phyloP scores from a whole-genome alignment of 176 grass and related monocot genomes.

The Triticum monococcum region DNA sequence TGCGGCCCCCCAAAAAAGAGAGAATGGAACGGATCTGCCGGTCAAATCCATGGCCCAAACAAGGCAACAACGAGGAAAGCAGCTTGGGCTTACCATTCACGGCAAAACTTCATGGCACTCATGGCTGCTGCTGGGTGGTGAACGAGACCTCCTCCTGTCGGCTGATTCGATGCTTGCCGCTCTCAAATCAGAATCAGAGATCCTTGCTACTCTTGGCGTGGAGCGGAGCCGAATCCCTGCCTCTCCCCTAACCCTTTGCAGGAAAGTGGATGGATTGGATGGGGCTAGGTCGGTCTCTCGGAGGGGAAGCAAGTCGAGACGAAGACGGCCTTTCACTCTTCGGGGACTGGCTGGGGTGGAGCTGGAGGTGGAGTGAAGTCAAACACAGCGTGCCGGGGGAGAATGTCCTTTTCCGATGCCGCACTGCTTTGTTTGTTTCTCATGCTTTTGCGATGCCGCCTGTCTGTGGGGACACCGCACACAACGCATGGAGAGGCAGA shows the following conservation, averaged over 20 bases:
- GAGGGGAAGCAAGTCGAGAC: not conserved
- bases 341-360: not conserved
- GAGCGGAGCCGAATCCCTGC: not conserved
- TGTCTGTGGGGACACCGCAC: not conserved
- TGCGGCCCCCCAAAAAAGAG: not conserved
- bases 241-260: not conserved
- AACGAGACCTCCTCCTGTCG: not conserved
- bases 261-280: not conserved
- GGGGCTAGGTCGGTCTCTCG: not conserved
- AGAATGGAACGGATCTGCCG: not conserved
- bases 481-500: not conserved
- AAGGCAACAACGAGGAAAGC: not conserved
- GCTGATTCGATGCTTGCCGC: not conserved
- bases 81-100: slow-evolving; percentile 54
- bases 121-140: slow-evolving; percentile 38
- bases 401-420: slow-evolving; percentile 7
- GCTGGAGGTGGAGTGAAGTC: not conserved
- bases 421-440: not conserved
- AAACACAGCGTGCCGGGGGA: not conserved
- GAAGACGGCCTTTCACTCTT: not conserved
- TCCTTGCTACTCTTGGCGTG: slow-evolving; percentile 13
- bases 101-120: slow-evolving; percentile 86
- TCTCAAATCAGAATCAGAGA: slow-evolving; percentile 30
- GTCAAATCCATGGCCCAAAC: not conserved
- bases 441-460: not conserved